Evolutionary conservation across 2,329 filamentous ascomycete genomes (phyloP).

Genomic region (Hypoxylon sp.): DNA sequence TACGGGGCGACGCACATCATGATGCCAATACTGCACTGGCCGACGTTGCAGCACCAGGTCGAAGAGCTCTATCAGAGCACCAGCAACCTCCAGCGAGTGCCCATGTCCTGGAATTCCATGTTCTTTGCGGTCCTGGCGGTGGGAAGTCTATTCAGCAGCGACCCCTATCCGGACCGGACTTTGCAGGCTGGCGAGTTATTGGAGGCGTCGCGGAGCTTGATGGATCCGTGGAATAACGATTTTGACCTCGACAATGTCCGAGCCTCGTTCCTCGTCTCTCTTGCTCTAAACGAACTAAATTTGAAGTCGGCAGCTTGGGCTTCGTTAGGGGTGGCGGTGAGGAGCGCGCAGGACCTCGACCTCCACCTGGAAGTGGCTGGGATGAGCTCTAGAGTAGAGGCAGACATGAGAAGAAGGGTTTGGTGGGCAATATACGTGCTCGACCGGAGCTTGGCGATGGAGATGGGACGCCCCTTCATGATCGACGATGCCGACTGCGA

Average conservation of each 20-base stretch:
- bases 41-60: constrained; percentile 77
- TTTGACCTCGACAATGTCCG: constrained; percentile 79
- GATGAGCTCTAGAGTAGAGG: constrained; percentile 76
- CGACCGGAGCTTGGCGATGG: constrained; percentile 82
- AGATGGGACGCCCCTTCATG: constrained; percentile 79
- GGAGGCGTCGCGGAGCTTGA: constrained; percentile 71
- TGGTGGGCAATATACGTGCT: constrained; percentile 96
- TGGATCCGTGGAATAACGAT: constrained; percentile 84
- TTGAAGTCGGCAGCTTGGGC: constrained; percentile 84
- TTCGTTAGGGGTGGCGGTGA: constrained; percentile 82
- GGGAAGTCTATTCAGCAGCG: constrained; percentile 75
- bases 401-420: constrained; percentile 83
- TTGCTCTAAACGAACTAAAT: constrained; percentile 87
- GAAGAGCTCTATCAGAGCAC: constrained; percentile 77
- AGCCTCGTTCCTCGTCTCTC: constrained; percentile 73
- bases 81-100: constrained; percentile 65
- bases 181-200: constrained; percentile 69
- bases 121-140: constrained; percentile 86
- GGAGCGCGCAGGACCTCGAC: constrained; percentile 83
- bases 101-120: constrained; percentile 77
- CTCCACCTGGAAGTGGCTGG: constrained; percentile 75
- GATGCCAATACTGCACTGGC: constrained; percentile 89
- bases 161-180: constrained; percentile 62
- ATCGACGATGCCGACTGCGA: constrained; percentile 93
- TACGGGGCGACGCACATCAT: constrained; percentile 78